A percentile compares a stretch with the other conserved stretches of the same genome.
Evolutionary conservation across 2,329 filamentous ascomycete genomes (phyloP).

Genomic region (Talaromyces atroroseus): DNA sequence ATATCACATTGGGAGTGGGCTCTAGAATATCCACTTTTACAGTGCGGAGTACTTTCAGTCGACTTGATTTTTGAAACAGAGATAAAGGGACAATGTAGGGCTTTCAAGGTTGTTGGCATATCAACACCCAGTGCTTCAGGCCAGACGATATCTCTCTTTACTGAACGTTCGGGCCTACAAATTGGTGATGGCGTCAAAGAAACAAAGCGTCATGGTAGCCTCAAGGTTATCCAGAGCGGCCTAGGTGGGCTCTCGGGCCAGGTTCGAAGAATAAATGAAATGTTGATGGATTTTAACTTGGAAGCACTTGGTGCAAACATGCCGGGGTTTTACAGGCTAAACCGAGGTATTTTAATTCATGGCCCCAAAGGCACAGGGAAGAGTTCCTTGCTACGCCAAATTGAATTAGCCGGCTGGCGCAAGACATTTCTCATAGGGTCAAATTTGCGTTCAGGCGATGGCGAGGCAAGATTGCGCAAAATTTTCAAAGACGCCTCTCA

Average conservation of each 20-base stretch:
- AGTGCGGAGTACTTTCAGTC: conserved; percentile 63
- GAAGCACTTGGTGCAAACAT: conserved; percentile 25
- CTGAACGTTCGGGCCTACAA: conserved; percentile 26
- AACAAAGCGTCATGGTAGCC: conserved; percentile 14
- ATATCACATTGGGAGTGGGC: conserved; percentile 45
- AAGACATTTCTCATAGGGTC: conserved; percentile 52
- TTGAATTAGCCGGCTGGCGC: conserved; percentile 66
- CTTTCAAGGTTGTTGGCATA: conserved; percentile 59
- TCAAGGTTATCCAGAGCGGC: conserved; percentile 38
- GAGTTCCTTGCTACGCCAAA: conserved; percentile 62
- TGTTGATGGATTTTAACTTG: conserved; percentile 53
- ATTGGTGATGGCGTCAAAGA: conserved; percentile 23
- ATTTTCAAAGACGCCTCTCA: conserved; percentile 64
- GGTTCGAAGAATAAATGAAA: conserved; percentile 60
- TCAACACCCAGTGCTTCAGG: conserved; percentile 36
- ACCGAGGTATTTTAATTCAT: conserved; percentile 65
- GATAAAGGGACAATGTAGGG: conserved; percentile 52
- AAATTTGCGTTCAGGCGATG: conserved; percentile 34
- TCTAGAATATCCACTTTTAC: conserved; percentile 39
- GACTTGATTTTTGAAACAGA: conserved; percentile 65
- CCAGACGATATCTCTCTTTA: conserved; percentile 33
- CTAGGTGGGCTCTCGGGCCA: conserved; percentile 66
- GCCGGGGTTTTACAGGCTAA: conserved; percentile 38
- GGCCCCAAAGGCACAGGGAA: conserved; percentile 84
- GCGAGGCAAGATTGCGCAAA: conserved; percentile 56